These are phyloP conservation scores for Penicillium coprophilum DNA, from an alignment of 495 filamentous ascomycete genomes.

Conservation along the genomic window DNA sequence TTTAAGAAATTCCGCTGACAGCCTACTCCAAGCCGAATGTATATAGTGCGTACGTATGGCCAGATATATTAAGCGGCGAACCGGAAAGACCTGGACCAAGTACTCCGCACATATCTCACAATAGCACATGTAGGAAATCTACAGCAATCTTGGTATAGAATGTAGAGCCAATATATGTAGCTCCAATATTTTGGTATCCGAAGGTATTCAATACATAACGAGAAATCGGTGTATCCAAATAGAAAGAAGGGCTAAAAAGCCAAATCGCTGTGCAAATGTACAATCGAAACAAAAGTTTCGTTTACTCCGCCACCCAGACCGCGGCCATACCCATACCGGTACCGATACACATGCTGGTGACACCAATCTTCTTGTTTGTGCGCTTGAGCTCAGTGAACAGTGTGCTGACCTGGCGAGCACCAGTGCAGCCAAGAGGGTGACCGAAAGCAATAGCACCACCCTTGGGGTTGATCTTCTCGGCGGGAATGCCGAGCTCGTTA, in stretches of 20 bases:
- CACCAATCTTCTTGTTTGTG: constrained; percentile 76
- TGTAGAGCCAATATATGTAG: constrained; percentile 19
- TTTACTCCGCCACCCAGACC: constrained; percentile 85
- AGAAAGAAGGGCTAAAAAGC: constrained; percentile 12
- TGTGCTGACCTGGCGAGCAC: constrained; percentile 89
- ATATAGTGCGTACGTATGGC: neutral
- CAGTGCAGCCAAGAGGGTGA: constrained; percentile 93
- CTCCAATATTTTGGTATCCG: constrained; percentile 30
- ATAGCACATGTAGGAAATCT: neutral
- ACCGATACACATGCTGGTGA: constrained; percentile 95
- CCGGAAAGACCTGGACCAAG: neutral
- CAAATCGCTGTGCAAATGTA: constrained; percentile 37
- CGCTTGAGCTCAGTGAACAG: constrained; percentile 84
- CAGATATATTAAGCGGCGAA: too few species aligned
- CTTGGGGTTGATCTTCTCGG: constrained; percentile 88
- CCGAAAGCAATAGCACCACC: constrained; percentile 98
- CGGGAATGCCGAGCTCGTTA: constrained; percentile 78
- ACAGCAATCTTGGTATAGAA: neutral
- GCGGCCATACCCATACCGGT: constrained; percentile 98
- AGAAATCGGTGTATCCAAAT: constrained; percentile 21
- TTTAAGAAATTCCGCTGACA: constrained; percentile 46
- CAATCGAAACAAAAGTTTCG: constrained; percentile 16
- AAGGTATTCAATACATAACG: constrained; percentile 30
- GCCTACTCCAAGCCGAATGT: neutral
- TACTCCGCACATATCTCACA: neutral